phyloP scores from a whole-genome alignment of 2,329 filamentous ascomycete genomes.

The Apiospora saccharicola region DNA sequence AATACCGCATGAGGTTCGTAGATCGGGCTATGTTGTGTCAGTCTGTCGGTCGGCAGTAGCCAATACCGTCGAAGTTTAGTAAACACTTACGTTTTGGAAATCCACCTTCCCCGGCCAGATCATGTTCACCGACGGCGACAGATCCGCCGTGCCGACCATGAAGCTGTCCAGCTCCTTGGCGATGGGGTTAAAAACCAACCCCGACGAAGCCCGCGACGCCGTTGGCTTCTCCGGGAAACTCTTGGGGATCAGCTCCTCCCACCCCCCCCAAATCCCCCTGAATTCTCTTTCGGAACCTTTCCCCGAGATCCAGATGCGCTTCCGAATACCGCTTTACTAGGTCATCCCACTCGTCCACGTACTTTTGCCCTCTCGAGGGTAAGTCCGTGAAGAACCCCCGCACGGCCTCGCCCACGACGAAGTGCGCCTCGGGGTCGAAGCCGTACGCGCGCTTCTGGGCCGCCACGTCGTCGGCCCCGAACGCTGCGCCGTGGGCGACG shows the following conservation, averaged over 20 bases:
- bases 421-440: slow-evolving; percentile 57
- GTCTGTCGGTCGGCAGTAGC: no score
- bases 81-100: slow-evolving; percentile 54
- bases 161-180: slow-evolving; percentile 49
- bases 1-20: slow-evolving; percentile 34
- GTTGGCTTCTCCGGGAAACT: slow-evolving; percentile 57
- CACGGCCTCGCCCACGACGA: slow-evolving; percentile 53
- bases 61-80: not conserved
- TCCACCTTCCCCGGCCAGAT: slow-evolving; percentile 57
- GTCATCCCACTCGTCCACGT: slow-evolving; percentile 57
- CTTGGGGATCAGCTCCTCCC: slow-evolving; percentile 57
- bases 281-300: slow-evolving; percentile 56
- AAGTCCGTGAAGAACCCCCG: slow-evolving; percentile 61
- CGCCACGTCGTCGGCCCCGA: slow-evolving; percentile 59
- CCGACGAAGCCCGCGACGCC: slow-evolving; percentile 55
- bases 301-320: slow-evolving; percentile 36
- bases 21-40: slow-evolving; percentile 30
- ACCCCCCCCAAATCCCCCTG: slow-evolving; percentile 55
- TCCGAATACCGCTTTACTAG: slow-evolving; percentile 50
- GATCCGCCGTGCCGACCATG: slow-evolving; percentile 56
- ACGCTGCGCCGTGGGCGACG: slow-evolving; percentile 64
- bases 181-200: slow-evolving; percentile 56
- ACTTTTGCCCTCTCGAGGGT: slow-evolving; percentile 51
- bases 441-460: slow-evolving; percentile 60
- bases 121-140: slow-evolving; percentile 58